A percentile compares a stretch with the other conserved stretches of the same genome.
These are phyloP conservation scores for Aspergillus novoparasiticus DNA, from an alignment of 2,329 filamentous ascomycete species.

Conservation along the genomic window DNA sequence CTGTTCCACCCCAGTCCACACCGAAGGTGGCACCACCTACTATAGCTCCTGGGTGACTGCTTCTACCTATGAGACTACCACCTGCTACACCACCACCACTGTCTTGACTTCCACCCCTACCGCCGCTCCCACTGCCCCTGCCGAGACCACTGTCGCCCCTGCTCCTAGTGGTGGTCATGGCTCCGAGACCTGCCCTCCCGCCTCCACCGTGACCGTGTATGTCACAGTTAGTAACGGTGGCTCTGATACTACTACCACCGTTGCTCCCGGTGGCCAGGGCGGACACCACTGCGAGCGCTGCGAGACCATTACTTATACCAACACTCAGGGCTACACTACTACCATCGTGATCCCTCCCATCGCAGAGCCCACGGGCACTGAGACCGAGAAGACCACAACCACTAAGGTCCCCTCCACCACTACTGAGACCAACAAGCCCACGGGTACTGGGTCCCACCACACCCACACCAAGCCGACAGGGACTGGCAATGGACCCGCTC, in stretches of 20 bases:
- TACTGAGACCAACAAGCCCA: background rate
- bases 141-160: background rate
- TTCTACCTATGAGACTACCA: slow-evolving; percentile 32
- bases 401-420: background rate
- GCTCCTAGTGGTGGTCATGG: background rate
- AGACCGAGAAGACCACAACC: background rate
- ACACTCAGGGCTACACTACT: slow-evolving; percentile 25
- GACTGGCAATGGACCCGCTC: slow-evolving; percentile 11
- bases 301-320: slow-evolving; percentile 32
- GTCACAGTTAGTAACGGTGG: slow-evolving; percentile 13
- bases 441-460: slow-evolving; percentile 2
- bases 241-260: background rate
- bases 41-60: slow-evolving; percentile 38
- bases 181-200: slow-evolving; percentile 4
- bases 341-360: slow-evolving; percentile 31
- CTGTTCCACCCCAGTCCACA: slow-evolving; percentile 35
- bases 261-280: background rate
- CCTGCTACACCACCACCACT: slow-evolving; percentile 29
- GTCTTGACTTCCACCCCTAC: slow-evolving; percentile 6
- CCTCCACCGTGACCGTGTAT: slow-evolving; percentile 21
- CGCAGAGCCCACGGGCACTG: slow-evolving; percentile 1
- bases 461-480: slow-evolving; percentile 5
- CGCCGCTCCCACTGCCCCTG: slow-evolving; percentile 5
- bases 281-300: slow-evolving; percentile 23
- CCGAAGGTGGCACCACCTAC: slow-evolving; percentile 30